Evolutionary conservation across 2,329 filamentous ascomycete genomes (phyloP), one percentile per base, ranked within the genome.

Genomic region (Davidsoniella eucalypti): DNA sequence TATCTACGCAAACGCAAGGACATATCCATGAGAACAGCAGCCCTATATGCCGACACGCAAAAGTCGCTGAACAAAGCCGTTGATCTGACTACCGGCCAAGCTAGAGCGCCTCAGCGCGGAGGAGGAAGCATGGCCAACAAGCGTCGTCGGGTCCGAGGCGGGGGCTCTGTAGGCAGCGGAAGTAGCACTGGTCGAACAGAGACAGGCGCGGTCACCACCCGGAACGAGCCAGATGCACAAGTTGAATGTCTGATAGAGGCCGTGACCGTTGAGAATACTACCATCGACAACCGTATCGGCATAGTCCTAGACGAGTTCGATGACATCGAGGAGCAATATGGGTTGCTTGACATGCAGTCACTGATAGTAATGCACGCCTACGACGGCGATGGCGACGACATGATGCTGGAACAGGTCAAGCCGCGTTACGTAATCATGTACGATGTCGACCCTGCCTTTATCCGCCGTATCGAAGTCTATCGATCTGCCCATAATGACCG

Each of bases 401-500:
- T 94, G 62, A 75, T 96, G n/a, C 74, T 98, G 1, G 90, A 98
- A 62, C 92, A 98, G 65, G 73, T 92, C 52, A 87, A 85, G 60
- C 92, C 92, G 33, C 80, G 85, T 54, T 95, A 95, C 64, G 87
- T 98, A 53, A 84, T 98, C 67, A 96, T 98, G 92, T 98, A 95
- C 64, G 92, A 96, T 62, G 90, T 92, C 1, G 87, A 96, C 56
- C 80, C 90, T 2, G 81, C 90, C 2, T 98, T 98, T 63, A 94
- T 96, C 59, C 80, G 92, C 12, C 75, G 90, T 37, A 83, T 98
- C 17, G 92, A 98, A 62, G 88, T 96, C 2, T 98, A 96, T 65
- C 80, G 92, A 38, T 94, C 87, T 48, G 95, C 88, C 8, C 92
- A 98, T 65, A 84, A 81, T 52, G 86, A 90, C 61, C 74, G 87